Conservation (phyloP, 2,329 filamentous ascomycete species). For the Cercospora beticola region DNA sequence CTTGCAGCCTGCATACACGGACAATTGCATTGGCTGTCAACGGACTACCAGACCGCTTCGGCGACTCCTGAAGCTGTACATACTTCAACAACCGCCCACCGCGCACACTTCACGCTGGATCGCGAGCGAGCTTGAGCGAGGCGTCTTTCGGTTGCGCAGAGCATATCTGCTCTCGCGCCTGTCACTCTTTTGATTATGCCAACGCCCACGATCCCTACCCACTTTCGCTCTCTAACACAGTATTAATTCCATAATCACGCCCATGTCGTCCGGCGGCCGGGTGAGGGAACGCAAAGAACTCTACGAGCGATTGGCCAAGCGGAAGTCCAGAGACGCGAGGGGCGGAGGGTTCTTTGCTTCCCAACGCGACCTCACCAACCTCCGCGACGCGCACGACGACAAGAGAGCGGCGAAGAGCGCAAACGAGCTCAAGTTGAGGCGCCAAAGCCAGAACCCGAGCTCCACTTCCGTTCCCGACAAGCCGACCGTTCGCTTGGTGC, state of each 20-base stretch:
- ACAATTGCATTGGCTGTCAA: slow-evolving; percentile 17
- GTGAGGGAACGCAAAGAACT: slow-evolving; percentile 13
- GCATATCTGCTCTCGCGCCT: slow-evolving; percentile 23
- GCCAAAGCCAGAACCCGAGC: slow-evolving; percentile 12
- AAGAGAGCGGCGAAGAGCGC: slow-evolving; percentile 24
- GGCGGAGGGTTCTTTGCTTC: slow-evolving; percentile 26
- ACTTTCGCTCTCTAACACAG: slow-evolving; percentile 18
- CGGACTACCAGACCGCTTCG: slow-evolving; percentile 9
- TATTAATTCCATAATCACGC: slow-evolving; percentile 11
- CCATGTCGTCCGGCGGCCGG: slow-evolving; percentile 30
- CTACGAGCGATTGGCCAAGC: slow-evolving; percentile 13
- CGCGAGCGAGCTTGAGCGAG: slow-evolving; percentile 12
- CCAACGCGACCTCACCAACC: slow-evolving; percentile 23
- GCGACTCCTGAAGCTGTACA: slow-evolving; percentile 26
- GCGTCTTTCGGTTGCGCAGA: slow-evolving; percentile 21
- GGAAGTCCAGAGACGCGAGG: slow-evolving; percentile 1
- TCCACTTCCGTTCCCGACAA: slow-evolving; percentile 13
- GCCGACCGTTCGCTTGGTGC: slow-evolving; percentile 39
- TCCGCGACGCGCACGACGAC: slow-evolving; percentile 25
- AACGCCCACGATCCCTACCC: slow-evolving; percentile 19
- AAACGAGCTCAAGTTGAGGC: slow-evolving; percentile 6
- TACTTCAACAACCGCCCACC: slow-evolving; percentile 27
- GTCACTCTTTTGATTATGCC: slow-evolving; percentile 25
- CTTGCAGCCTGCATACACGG: slow-evolving; percentile 23
- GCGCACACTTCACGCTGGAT: slow-evolving; percentile 5